Conservation (phyloP, 2,329 filamentous ascomycete genomes). For the Coniella lustricola region DNA sequence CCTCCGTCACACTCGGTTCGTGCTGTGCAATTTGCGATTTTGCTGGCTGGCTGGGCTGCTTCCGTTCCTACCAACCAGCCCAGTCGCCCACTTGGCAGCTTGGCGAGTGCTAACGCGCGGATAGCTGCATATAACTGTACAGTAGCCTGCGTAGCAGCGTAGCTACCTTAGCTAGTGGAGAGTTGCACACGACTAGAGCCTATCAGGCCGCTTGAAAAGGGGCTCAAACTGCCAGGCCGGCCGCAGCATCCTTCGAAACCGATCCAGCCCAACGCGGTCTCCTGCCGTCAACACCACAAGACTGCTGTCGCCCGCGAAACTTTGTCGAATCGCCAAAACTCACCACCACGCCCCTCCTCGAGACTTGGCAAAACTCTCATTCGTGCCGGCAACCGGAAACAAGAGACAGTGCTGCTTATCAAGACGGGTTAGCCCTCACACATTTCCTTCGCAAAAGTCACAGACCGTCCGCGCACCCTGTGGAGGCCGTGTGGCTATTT, state of each 20-base stretch:
- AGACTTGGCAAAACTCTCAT: no score
- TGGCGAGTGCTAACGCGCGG: neutral
- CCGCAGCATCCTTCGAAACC: slow-evolving; percentile 14
- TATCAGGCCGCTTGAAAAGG: slow-evolving; percentile 3
- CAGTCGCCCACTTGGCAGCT: neutral
- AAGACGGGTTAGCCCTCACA: no score
- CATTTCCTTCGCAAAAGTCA: neutral
- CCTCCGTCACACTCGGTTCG: no score
- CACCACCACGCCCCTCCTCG: neutral
- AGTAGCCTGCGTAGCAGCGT: no score
- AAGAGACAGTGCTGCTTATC: neutral
- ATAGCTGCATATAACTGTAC: neutral
- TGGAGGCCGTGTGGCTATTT: neutral
- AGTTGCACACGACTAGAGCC: neutral
- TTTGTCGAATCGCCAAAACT: no score
- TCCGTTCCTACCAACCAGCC: neutral
- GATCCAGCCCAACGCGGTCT: neutral
- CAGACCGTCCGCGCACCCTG: neutral
- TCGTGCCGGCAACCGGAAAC: no score
- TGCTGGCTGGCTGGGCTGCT: neutral
- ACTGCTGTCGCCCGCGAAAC: neutral
- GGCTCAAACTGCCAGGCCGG: slow-evolving; percentile 12
- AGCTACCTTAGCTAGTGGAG: neutral
- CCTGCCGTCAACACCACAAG: neutral
- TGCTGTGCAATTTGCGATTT: no score